A percentile compares a stretch with the other conserved stretches of the same genome.
These are phyloP conservation scores for Fomitopsis serialis DNA, from an alignment of 768 basidiomycete species.

Conservation along the genomic window DNA sequence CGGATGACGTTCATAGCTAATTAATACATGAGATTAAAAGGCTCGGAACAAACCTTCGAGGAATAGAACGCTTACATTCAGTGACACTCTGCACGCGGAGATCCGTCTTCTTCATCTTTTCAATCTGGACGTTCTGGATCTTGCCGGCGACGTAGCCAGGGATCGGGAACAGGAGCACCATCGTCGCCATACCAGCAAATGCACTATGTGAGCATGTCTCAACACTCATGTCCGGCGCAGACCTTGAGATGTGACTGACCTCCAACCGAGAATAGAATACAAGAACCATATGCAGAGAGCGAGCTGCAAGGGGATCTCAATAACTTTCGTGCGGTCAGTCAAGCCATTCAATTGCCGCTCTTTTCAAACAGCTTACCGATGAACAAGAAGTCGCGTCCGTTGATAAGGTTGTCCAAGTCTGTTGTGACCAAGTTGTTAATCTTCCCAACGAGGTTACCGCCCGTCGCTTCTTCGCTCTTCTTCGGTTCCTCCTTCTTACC, in stretches of 20 bases:
- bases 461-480: not conserved
- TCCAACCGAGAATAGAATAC: constrained; percentile 40
- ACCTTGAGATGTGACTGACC: constrained; percentile 16
- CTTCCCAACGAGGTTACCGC: constrained; percentile 55
- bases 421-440: constrained; percentile 72
- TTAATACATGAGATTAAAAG: constrained; percentile 8
- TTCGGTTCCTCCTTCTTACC: not conserved
- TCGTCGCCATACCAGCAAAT: constrained; percentile 36
- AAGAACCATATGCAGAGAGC: constrained; percentile 35
- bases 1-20: constrained; percentile 33
- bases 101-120: constrained; percentile 44
- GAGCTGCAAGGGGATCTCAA: constrained; percentile 37
- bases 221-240: not conserved
- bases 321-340: constrained; percentile 4
- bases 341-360: constrained; percentile 5
- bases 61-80: constrained; percentile 23
- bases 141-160: constrained; percentile 36
- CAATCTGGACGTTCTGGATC: constrained; percentile 29
- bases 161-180: constrained; percentile 35
- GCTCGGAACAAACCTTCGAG: no score
- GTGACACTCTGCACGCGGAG: constrained; percentile 38
- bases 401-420: constrained; percentile 17
- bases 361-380: constrained; percentile 10
- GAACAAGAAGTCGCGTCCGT: constrained; percentile 24
- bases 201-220: constrained; percentile 16